Evolutionary conservation across 2,329 filamentous ascomycete species (phyloP).

Genomic region (Fusarium redolens): DNA sequence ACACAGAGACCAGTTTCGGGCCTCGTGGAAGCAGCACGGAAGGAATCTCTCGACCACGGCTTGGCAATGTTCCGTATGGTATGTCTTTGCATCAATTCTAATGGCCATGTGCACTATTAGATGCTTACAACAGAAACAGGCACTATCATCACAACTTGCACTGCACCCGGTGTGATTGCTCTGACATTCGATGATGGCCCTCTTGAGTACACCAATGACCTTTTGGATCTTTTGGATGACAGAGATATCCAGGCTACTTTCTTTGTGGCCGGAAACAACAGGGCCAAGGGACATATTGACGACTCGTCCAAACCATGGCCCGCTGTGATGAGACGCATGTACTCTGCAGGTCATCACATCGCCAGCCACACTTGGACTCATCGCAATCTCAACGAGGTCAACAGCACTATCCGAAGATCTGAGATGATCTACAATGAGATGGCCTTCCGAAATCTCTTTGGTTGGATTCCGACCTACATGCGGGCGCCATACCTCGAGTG

Average conservation of each 20-base stretch:
- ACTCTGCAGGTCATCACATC: slow-evolving; percentile 58
- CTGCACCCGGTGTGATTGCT: slow-evolving; percentile 52
- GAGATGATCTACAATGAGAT: slow-evolving; percentile 60
- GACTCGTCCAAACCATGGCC: slow-evolving; percentile 49
- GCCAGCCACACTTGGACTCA: slow-evolving; percentile 62
- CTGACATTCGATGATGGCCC: slow-evolving; percentile 63
- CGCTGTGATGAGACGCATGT: slow-evolving; percentile 54
- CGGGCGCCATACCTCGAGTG: slow-evolving; percentile 60
- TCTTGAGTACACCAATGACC: slow-evolving; percentile 53
- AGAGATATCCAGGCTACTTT: slow-evolving; percentile 53
- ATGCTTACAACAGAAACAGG: slow-evolving; percentile 44
- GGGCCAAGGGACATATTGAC: slow-evolving; percentile 56
- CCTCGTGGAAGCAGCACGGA: slow-evolving; percentile 49
- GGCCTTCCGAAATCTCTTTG: slow-evolving; percentile 56
- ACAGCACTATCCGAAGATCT: slow-evolving; percentile 47
- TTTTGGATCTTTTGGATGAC: slow-evolving; percentile 54
- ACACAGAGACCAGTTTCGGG: slow-evolving; percentile 43
- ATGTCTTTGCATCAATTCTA: slow-evolving; percentile 10
- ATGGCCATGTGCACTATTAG: slow-evolving; percentile 17
- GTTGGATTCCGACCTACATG: slow-evolving; percentile 57
- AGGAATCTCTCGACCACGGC: slow-evolving; percentile 44
- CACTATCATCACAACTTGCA: slow-evolving; percentile 51
- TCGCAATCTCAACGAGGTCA: slow-evolving; percentile 53
- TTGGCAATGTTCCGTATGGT: slow-evolving; percentile 55
- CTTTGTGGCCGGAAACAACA: slow-evolving; percentile 58